Evolutionary conservation across 352 stramenopile genomes (phyloP), one percentile per base, ranked within the genome.

Genomic region (Pythium rishiriense): DNA sequence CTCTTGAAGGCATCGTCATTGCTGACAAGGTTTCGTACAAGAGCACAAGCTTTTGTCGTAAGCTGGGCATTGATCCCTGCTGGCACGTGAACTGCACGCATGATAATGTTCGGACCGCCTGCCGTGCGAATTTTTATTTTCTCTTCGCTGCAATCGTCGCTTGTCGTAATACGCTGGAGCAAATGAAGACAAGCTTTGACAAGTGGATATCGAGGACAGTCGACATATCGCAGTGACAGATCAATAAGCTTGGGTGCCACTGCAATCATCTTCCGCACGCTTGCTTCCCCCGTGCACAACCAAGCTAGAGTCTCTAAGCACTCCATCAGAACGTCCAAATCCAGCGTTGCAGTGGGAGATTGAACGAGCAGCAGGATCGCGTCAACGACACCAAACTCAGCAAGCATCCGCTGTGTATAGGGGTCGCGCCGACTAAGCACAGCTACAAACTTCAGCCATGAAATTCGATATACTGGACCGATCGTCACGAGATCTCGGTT

Each of bases 341-440:
- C 69, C 1, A 82, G 41, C 2, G 69, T 52, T 0, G 71, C 75
- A 4, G 76, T 54, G 2, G 79, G 70, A 1, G 75, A 83, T n/a
- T 87, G 77, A n/a, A 87, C 41, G 19, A 90, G 47, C 3, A 75
- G 31, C 21, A 87, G 26, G 4, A 82, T 64, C 2, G 72, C 73
- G 19, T 89, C 79, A 11, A 90, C 58, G 41, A 91, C 57, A 26
- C 73, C 69, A 50, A 73, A 84, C 47, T 91, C 80, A 17, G 80
- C 53, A 1, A 88, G 69, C 7, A 90, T 53, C 3, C 74, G 60
- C 61, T 91, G 83, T 2, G 82, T 67, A 29, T 48, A 42, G 4
- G 67, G 48, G 39, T 90, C 79, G 53, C 85, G 86, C 48, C 76
- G 76, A 25, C 65, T 66, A 1, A 88, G 31, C 1, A 77, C 51